phyloP scores from a whole-genome alignment of 331 rosid genomes.

The Prunus yedoensis region DNA sequence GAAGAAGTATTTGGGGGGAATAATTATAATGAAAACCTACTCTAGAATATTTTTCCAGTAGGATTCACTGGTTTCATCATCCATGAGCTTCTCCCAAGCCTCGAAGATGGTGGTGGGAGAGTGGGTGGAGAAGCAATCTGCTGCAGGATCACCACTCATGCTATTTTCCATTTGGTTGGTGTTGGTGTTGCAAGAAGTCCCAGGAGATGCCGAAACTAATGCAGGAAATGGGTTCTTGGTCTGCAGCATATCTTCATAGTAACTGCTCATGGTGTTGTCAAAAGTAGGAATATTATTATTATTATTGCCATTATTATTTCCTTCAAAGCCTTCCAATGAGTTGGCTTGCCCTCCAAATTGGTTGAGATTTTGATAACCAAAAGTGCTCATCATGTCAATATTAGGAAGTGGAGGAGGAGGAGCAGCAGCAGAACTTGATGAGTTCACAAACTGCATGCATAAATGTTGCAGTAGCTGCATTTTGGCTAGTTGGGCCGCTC shows the following conservation, averaged over 20 bases:
- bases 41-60: slow-evolving; percentile 85
- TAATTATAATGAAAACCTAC: slow-evolving; percentile 33
- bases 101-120: slow-evolving; percentile 51
- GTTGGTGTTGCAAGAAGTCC: background rate
- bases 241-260: slow-evolving; percentile 17
- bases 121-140: slow-evolving; percentile 17
- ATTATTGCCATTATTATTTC: background rate
- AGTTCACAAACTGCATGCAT: slow-evolving; percentile 44
- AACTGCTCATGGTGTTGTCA: slow-evolving; percentile 13
- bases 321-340: slow-evolving; percentile 29
- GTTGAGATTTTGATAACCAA: slow-evolving; percentile 32
- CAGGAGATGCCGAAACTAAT: slow-evolving; percentile 41
- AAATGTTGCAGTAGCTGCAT: slow-evolving; percentile 60
- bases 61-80: slow-evolving; percentile 50
- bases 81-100: slow-evolving; percentile 70
- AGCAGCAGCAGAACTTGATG: background rate
- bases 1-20: background rate
- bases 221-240: slow-evolving; percentile 42
- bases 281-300: background rate
- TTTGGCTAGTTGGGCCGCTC: slow-evolving; percentile 56
- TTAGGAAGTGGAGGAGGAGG: slow-evolving; percentile 4
- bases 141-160: slow-evolving; percentile 1
- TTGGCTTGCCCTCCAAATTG: slow-evolving; percentile 7
- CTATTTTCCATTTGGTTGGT: slow-evolving; percentile 33
- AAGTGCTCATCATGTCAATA: slow-evolving; percentile 20